Evolutionary conservation across 805 yeast genomes (phyloP), one percentile per base, ranked within the genome.

Genomic region (Kodamaea kaohsiungensis): DNA sequence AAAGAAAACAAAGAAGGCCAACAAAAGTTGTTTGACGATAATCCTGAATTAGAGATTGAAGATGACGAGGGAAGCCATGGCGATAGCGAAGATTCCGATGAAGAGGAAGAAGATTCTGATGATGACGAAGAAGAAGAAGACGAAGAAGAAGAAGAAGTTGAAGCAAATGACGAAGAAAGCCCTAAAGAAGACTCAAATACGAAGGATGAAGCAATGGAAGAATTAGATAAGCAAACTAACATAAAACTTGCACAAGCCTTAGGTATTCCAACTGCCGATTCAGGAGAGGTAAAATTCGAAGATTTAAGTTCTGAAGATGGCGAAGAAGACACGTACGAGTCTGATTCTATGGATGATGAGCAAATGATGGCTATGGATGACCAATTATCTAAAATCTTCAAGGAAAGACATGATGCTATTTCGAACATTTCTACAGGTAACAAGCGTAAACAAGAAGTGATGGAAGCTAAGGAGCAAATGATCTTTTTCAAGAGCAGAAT

Each of bases 301-400:
- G 80, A 72, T 18, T 57, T 75, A 47, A 67, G 65, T 40, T 69
- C 75, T 6, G 43, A 35, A 7, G 48, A 46, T 7, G 62, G 53
- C 18, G 71, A 66, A 16, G 85, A 78, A 3, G 82, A 77, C 27
- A 86, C 81, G 27, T 89, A 86, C 50, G 96, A 89, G 60, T 72
- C 77, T 0, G 78, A 73, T 43, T 85, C 93, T 0, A 89, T 91
- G 96, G 96, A 92, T 56, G 98, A 92, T 69, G 97, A 92, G 62
- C 91, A 91, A 67, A 93, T 93, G 98, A 85, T 91, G 86, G 96
- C 92, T 17, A 81, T 93, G 62, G 98, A 93, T 66, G 88, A 80
- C 18, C 95, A 91, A 56, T 74, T 93, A 30, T 83, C 97, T 0
- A 80, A 80, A 52, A 93, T 93, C 53, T 93, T 93, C 79, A 83